A percentile compares a stretch with the other conserved stretches of the same genome.
These are phyloP conservation scores for Fusarium euwallaceae DNA, from an alignment of 2,329 filamentous ascomycete genomes.

Conservation along the genomic window DNA sequence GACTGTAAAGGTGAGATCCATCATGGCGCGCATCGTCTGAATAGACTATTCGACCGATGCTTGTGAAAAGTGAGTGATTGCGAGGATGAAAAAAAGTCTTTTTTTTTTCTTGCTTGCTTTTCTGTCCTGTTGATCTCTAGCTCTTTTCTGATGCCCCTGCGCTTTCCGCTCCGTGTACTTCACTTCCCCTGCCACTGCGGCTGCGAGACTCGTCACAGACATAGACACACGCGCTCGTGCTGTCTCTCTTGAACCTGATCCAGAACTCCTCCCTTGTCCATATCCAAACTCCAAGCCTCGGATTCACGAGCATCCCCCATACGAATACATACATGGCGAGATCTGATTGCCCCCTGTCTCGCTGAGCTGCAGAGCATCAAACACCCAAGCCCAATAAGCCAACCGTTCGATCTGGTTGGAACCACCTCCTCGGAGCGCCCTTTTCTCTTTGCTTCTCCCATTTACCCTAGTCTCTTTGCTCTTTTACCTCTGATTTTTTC, in stretches of 20 bases:
- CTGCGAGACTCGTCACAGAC: constrained; percentile 31
- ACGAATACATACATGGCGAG: constrained; percentile 18
- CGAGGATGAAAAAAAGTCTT: background rate
- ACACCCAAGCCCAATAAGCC: constrained; percentile 4
- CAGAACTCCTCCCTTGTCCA: constrained; percentile 19
- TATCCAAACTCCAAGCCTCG: constrained; percentile 24
- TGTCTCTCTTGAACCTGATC: constrained; percentile 19
- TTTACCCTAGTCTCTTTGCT: constrained; percentile 1
- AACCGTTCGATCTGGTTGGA: constrained; percentile 3
- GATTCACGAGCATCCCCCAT: constrained; percentile 21
- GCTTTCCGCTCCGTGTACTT: background rate
- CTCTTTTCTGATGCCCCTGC: constrained; percentile 14
- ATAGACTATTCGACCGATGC: constrained; percentile 6
- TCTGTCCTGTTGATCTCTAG: constrained; percentile 11
- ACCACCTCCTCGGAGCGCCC: constrained; percentile 13
- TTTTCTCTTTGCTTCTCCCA: constrained; percentile 10
- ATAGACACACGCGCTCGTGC: background rate
- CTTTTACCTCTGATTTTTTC: constrained; percentile 14
- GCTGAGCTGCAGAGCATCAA: constrained; percentile 1
- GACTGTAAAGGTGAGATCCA: constrained; percentile 1
- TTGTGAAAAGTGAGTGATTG: constrained; percentile 33
- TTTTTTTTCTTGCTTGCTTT: background rate
- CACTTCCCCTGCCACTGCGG: background rate
- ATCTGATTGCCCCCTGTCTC: constrained; percentile 23
- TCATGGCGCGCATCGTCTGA: constrained; percentile 16